These are phyloP conservation scores for Heliamphora exappendiculata DNA, from an alignment of 148 eudicot genomes.

Conservation along the genomic window DNA sequence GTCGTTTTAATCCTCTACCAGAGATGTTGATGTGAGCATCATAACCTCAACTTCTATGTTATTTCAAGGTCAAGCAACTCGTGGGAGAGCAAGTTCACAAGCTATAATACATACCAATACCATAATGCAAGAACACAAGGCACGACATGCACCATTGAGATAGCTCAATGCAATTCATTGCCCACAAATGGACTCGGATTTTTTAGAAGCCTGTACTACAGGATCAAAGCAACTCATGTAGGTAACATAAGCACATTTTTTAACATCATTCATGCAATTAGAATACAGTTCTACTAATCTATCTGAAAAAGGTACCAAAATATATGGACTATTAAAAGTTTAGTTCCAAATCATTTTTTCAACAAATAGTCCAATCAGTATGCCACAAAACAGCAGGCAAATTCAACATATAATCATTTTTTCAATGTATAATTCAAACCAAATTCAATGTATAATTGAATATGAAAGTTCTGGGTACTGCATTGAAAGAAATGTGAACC, in stretches of 20 bases:
- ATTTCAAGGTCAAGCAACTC: neutral
- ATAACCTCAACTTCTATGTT: neutral
- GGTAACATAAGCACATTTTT: neutral
- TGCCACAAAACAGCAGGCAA: neutral
- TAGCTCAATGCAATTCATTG: neutral
- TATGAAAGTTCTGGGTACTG: neutral
- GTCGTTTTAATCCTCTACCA: no score
- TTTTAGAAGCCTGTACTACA: neutral
- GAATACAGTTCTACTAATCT: neutral
- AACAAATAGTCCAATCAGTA: neutral
- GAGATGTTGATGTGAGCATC: no score
- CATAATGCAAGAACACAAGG: neutral
- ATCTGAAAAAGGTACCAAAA: neutral
- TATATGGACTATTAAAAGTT: neutral
- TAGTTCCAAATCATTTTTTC: neutral
- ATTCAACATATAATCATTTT: no score
- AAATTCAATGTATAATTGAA: neutral
- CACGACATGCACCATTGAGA: neutral
- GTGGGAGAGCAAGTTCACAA: neutral
- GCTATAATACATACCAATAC: neutral
- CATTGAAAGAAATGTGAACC: constrained; percentile 29
- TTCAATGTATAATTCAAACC: neutral
- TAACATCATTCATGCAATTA: neutral
- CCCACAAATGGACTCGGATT: neutral
- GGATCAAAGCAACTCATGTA: neutral